A percentile compares a stretch with the other conserved stretches of the same genome.
phyloP scores from a whole-genome alignment of 2,329 filamentous ascomycete genomes.

The Penicillium rolfsii region DNA sequence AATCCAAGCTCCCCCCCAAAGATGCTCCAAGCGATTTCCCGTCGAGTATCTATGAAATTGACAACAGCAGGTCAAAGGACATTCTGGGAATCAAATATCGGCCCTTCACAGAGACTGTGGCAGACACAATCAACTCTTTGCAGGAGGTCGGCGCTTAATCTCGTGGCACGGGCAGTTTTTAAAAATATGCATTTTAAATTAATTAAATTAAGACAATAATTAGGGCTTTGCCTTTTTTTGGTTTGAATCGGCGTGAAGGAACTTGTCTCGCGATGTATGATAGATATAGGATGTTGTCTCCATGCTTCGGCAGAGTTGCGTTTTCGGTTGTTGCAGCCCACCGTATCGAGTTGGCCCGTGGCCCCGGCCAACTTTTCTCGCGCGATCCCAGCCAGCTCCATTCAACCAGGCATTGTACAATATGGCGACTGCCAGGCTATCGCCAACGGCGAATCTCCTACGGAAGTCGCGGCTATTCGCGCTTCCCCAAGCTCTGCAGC shows the following conservation, averaged over 20 bases:
- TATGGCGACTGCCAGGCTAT: slow-evolving; percentile 53
- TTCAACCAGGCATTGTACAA: slow-evolving; percentile 32
- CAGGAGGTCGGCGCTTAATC: slow-evolving; percentile 37
- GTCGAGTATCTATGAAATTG: slow-evolving; percentile 36
- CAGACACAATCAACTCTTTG: slow-evolving; percentile 44
- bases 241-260: background rate
- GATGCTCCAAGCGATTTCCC: slow-evolving; percentile 38
- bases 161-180: background rate
- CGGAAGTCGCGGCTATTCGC: slow-evolving; percentile 89
- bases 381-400: slow-evolving; percentile 24
- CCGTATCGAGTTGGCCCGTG: slow-evolving; percentile 36
- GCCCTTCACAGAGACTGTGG: slow-evolving; percentile 42
- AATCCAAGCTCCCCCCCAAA: slow-evolving; percentile 45
- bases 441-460: slow-evolving; percentile 70
- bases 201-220: background rate
- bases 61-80: slow-evolving; percentile 47
- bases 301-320: slow-evolving; percentile 19
- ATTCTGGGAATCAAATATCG: slow-evolving; percentile 48
- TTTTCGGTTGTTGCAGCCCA: slow-evolving; percentile 17
- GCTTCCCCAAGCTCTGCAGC: slow-evolving; percentile 73
- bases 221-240: background rate
- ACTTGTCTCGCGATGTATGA: background rate
- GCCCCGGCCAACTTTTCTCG: slow-evolving; percentile 41
- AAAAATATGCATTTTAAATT: background rate
- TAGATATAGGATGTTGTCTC: background rate